Base-by-base conservation (phyloP, 139 green algal species). In the Coelastrella sp. region DNA sequence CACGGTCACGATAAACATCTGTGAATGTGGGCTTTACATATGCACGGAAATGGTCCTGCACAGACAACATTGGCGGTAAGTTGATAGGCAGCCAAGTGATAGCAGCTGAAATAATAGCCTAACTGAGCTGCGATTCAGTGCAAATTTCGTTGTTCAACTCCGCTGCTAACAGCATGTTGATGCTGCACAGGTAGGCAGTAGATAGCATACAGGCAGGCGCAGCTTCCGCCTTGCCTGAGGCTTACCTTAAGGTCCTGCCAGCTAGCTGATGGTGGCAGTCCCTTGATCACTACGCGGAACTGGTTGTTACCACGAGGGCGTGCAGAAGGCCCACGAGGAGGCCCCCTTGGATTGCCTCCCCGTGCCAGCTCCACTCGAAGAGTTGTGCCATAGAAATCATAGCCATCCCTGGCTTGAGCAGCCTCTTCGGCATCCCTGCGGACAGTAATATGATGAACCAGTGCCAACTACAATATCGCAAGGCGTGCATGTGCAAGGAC, bases 201-300 rank as follows among this genome's bases (percentile, higher is more conserved):
- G n/a, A n/a, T n/a, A n/a, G n/a, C n/a, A n/a, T n/a, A 3, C 35
- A 49, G 35, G 35, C 35, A 49, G 35, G 35, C 35, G 3, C 35
- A 49, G 35, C 24, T 14, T 66, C 92, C 65, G 78, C 92, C 92
- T 49, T 72, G 57, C n/a, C 14, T 12, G 24, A 12, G 19, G 72
- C 87, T 35, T 19, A 91, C 97, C 94, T 99, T 99, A 15, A 99
- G 93, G 90, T 99, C 97, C 91, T 99, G 97, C 97, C 97, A 99
- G 82, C 93, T 97, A n/a, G 95, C 96, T 12, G 94, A 96, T 9
- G 93, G 74, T 24, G 97, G 97, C 85, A 99, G 95, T 61, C 92
- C 93, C 35, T 94, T 94, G 58, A 99, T 96, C 0, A 96, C 91
- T 0, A 97, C 95, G 8, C 96, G 92, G 91, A 92, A 98, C 19